Percentiles rank a stretch among this genome's conserved stretches.
Evolutionary conservation across 805 yeast genomes (phyloP).

Genomic region (Brettanomyces anomalus): DNA sequence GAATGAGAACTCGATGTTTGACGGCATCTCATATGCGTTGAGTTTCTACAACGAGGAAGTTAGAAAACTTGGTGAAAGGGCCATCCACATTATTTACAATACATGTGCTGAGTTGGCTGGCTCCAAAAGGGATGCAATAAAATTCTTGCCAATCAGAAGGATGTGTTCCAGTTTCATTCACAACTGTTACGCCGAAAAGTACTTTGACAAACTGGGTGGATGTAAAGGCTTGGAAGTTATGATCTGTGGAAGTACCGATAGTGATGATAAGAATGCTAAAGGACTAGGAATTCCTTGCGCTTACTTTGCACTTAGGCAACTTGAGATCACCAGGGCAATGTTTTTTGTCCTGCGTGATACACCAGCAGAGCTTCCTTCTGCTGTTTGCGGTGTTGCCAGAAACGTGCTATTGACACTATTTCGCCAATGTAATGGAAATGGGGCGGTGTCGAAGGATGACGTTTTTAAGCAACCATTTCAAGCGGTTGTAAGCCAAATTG

Average conservation of each 20-base stretch:
- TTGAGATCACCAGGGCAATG: slow-evolving; percentile 78
- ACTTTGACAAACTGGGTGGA: slow-evolving; percentile 83
- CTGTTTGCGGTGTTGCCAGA: slow-evolving; percentile 65
- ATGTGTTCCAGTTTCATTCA: slow-evolving; percentile 81
- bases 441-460: slow-evolving; percentile 43
- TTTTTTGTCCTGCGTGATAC: slow-evolving; percentile 87
- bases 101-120: slow-evolving; percentile 65
- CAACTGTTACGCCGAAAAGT: slow-evolving; percentile 83
- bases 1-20: slow-evolving; percentile 60
- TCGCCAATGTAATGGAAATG: slow-evolving; percentile 51
- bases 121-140: slow-evolving; percentile 49
- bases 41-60: slow-evolving; percentile 69
- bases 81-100: slow-evolving; percentile 52
- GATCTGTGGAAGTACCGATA: slow-evolving; percentile 22
- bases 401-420: slow-evolving; percentile 56
- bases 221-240: slow-evolving; percentile 72
- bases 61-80: slow-evolving; percentile 58
- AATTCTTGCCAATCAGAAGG: slow-evolving; percentile 67
- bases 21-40: slow-evolving; percentile 71
- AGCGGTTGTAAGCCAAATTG: slow-evolving; percentile 78
- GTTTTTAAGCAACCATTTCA: slow-evolving; percentile 66
- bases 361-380: slow-evolving; percentile 77
- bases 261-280: slow-evolving; percentile 14
- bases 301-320: slow-evolving; percentile 72
- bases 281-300: slow-evolving; percentile 58